Percentiles rank a stretch among this genome's conserved stretches.
Evolutionary conservation across 2,329 filamentous ascomycete species (phyloP).

Genomic region (Apiospora aurea): DNA sequence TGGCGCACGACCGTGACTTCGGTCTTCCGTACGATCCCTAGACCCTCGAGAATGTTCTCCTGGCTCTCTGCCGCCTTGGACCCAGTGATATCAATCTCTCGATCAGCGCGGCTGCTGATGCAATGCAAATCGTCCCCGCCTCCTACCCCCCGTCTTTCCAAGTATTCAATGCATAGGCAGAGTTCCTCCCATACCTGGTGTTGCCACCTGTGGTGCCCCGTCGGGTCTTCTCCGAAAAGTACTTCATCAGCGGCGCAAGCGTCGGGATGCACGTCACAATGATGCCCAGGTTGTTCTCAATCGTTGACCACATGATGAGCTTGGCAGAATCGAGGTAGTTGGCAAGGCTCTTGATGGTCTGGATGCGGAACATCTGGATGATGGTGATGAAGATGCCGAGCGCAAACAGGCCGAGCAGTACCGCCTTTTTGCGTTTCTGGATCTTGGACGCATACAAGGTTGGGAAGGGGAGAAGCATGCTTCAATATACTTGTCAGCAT

Average conservation of each 20-base stretch:
- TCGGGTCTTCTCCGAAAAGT: conserved; percentile 41
- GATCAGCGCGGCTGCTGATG: conserved; percentile 10
- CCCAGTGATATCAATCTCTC: conserved; percentile 16
- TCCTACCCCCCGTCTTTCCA: conserved; percentile 28
- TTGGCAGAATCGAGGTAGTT: conserved; percentile 53
- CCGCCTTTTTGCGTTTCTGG: conserved; percentile 48
- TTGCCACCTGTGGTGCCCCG: conserved; percentile 29
- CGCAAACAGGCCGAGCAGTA: conserved; percentile 41
- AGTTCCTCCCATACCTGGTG: conserved; percentile 26
- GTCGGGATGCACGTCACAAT: conserved; percentile 51
- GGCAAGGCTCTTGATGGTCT: conserved; percentile 52
- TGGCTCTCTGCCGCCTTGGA: conserved; percentile 1
- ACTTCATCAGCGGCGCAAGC: conserved; percentile 48
- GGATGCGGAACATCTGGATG: conserved; percentile 56
- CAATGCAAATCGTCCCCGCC: conserved; percentile 29
- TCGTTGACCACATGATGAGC: conserved; percentile 52
- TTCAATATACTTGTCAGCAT: conserved; percentile 30
- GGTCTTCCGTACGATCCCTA: conserved; percentile 19
- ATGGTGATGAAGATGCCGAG: conserved; percentile 53
- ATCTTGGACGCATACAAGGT: conserved; percentile 47
- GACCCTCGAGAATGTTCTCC: neutral
- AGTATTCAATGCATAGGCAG: conserved; percentile 39
- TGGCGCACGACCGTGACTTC: conserved; percentile 15
- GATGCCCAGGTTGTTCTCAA: conserved; percentile 54
- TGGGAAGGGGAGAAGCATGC: conserved; percentile 51